These are phyloP conservation scores for Argentina anserina DNA, from an alignment of 306 rosid genomes.

Conservation along the genomic window DNA sequence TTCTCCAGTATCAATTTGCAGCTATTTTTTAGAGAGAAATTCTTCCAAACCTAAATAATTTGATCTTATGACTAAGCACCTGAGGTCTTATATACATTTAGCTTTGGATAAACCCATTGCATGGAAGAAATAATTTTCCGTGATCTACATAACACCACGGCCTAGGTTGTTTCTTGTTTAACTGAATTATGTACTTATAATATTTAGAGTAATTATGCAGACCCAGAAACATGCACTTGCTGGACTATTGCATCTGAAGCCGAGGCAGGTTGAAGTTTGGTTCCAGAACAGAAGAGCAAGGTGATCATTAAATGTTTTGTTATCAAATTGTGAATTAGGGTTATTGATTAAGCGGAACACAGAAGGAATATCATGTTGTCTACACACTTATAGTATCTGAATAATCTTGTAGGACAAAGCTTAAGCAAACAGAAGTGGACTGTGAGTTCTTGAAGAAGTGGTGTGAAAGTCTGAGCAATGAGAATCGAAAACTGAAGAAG, in stretches of 20 bases:
- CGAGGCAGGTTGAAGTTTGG: slow-evolving; percentile 95
- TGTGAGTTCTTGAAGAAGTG: slow-evolving; percentile 65
- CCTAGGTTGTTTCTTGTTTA: slow-evolving; percentile 6
- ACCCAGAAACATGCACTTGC: slow-evolving; percentile 68
- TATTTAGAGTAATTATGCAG: slow-evolving; percentile 39
- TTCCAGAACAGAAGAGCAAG: slow-evolving; percentile 95
- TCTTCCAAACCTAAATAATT: not conserved
- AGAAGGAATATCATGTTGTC: not conserved
- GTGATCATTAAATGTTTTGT: slow-evolving; percentile 22
- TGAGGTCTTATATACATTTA: not conserved
- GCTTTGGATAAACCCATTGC: not conserved
- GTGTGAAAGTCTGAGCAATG: slow-evolving; percentile 56
- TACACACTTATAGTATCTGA: not conserved
- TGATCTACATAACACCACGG: not conserved
- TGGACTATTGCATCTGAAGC: slow-evolving; percentile 57
- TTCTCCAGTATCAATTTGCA: not conserved
- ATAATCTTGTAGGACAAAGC: slow-evolving; percentile 56
- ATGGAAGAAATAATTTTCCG: not conserved
- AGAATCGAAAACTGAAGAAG: slow-evolving; percentile 68
- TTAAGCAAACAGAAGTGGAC: slow-evolving; percentile 83
- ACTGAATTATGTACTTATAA: not conserved
- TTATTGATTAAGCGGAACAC: not conserved
- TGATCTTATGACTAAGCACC: not conserved
- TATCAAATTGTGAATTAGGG: not conserved
- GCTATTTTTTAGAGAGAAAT: not conserved